These are phyloP conservation scores for Diatrype stigma DNA, from an alignment of 2,329 filamentous ascomycete genomes.

Conservation along the genomic window DNA sequence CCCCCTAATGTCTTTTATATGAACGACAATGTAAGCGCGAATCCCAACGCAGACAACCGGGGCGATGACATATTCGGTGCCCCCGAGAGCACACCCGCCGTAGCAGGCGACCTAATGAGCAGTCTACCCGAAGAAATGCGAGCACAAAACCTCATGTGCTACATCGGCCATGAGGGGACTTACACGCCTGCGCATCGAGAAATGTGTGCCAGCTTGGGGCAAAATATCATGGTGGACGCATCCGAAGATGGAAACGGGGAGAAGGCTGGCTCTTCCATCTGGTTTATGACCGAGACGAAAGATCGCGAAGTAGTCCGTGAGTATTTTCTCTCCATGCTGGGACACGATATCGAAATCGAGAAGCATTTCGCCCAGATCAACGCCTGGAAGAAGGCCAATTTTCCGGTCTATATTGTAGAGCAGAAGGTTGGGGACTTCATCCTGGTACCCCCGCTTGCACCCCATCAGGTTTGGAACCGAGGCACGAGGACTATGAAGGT, in stretches of 20 bases:
- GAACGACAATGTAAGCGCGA: conserved; percentile 64
- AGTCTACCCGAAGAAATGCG: conserved; percentile 82
- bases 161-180: conserved; percentile 94
- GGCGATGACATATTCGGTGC: conserved; percentile 43
- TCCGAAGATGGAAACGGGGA: conserved; percentile 71
- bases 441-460: conserved; percentile 68
- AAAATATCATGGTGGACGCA: conserved; percentile 97
- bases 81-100: conserved; percentile 56
- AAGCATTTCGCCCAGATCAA: conserved; percentile 95
- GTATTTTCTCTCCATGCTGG: conserved; percentile 88
- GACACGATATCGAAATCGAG: conserved; percentile 95
- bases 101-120: conserved; percentile 91
- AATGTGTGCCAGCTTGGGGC: conserved; percentile 94
- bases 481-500: conserved; percentile 96
- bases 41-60: conserved; percentile 16
- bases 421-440: conserved; percentile 90
- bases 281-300: conserved; percentile 98
- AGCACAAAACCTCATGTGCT: conserved; percentile 96
- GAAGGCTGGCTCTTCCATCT: conserved; percentile 83
- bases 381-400: conserved; percentile 91
- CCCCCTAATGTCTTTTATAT: conserved; percentile 84
- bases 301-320: conserved; percentile 87
- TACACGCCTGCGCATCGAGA: conserved; percentile 94
- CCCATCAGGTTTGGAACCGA: conserved; percentile 97
- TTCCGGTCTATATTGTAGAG: conserved; percentile 88